Conservation (phyloP, 257 asterid genomes). For the Salvia splendens region DNA sequence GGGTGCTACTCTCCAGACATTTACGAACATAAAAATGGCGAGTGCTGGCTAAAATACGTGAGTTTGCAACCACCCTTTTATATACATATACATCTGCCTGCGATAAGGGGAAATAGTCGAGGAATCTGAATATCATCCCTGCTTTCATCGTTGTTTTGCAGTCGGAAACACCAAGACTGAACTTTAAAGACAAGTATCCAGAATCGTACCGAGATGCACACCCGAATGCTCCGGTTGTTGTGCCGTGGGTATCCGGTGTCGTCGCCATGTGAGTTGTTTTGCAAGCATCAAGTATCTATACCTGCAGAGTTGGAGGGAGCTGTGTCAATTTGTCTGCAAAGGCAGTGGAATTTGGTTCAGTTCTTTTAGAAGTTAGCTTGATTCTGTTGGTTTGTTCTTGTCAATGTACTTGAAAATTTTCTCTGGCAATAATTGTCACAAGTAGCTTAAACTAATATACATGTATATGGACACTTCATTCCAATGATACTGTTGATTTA, state of each 20-base stretch:
- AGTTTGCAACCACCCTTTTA: slow-evolving; percentile 32
- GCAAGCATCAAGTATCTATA: too few species aligned
- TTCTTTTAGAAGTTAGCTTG: slow-evolving; percentile 5
- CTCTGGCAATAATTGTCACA: background rate
- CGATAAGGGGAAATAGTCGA: too few species aligned
- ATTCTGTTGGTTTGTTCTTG: background rate
- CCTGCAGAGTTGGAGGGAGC: background rate
- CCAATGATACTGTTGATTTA: background rate
- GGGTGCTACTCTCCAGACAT: slow-evolving; percentile 95
- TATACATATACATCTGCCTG: too few species aligned
- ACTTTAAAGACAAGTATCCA: slow-evolving; percentile 68
- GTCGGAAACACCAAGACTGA: slow-evolving; percentile 72
- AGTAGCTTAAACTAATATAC: background rate
- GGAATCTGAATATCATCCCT: slow-evolving; percentile 1
- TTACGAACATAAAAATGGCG: slow-evolving; percentile 75
- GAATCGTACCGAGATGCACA: slow-evolving; percentile 72
- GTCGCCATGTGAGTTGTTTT: slow-evolving; percentile 36
- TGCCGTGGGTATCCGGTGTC: slow-evolving; percentile 93
- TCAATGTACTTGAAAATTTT: background rate
- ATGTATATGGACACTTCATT: background rate
- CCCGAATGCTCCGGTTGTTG: slow-evolving; percentile 68
- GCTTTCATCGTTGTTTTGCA: slow-evolving; percentile 39
- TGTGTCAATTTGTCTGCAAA: background rate
- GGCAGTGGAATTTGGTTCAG: slow-evolving; percentile 12
- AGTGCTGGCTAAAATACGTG: slow-evolving; percentile 97